Evolutionary conservation across 345 rosid species (phyloP).

Genomic region (Eucalyptus sp.): DNA sequence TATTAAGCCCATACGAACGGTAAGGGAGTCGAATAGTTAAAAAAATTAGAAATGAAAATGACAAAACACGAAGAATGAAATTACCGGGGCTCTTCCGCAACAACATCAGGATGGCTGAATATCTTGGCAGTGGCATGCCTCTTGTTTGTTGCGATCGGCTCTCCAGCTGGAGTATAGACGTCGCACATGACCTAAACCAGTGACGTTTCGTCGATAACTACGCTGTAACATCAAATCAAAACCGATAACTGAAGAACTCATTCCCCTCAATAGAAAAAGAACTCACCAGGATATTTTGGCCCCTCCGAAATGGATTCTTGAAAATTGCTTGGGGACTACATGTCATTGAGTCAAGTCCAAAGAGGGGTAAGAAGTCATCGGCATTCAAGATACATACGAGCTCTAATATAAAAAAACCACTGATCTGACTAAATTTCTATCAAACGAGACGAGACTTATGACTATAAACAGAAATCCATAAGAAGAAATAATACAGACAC

Average conservation of each 20-base stretch:
- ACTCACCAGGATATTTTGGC: conserved; percentile 76
- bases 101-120: conserved; percentile 61
- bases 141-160: conserved; percentile 83
- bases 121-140: conserved; percentile 61
- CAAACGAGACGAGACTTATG: not conserved
- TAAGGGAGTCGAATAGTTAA: too few relatives aligned
- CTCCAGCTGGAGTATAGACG: conserved; percentile 84
- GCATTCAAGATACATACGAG: not conserved
- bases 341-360: not conserved
- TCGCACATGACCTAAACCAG: conserved; percentile 75
- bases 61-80: not conserved
- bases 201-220: not conserved
- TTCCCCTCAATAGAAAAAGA: not conserved
- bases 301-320: conserved; percentile 86
- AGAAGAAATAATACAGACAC: not conserved
- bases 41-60: not conserved
- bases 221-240: not conserved
- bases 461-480: not conserved
- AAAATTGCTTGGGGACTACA: conserved; percentile 85
- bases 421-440: not conserved
- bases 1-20: not conserved
- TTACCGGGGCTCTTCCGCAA: conserved; percentile 64
- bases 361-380: not conserved
- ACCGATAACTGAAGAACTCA: not conserved
- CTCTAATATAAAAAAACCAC: too few relatives aligned